Base-by-base conservation (phyloP, 2,329 filamentous ascomycete species). In the Elsinoe perseae region DNA sequence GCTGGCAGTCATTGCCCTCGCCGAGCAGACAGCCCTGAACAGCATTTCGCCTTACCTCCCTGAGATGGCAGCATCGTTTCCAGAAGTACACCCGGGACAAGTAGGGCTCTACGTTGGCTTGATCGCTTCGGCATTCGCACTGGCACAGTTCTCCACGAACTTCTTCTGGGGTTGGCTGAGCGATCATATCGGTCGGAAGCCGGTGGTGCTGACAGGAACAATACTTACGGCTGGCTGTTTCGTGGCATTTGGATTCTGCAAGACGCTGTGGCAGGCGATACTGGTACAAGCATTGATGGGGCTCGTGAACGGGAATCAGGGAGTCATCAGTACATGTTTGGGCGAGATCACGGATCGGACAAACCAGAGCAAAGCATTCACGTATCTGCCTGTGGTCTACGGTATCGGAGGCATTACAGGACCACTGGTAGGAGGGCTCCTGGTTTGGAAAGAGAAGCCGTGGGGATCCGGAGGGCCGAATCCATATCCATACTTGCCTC, bases 1-100 rank as follows among this genome's bases (percentile, higher is more conserved):
- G 10, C 76, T 98, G 30, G 92, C 92, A 1, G 75, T 96, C 61
- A 87, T 98, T 59, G 91, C 91, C 5, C 78, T 98, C 20, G 87
- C 88, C 55, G 93, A 98, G 69, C 93, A 98, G 76, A 97, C 92
- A 0, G 93, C 93, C 0, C 80, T 98, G 67, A 98, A 98, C 71
- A 95, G 90, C 20, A 96, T 98, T 65, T 87, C 86, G 9, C 93
- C 93, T 1, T 98, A 98, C 70, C 81, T 98, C 1, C 93, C 93
- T 0, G 82, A 90, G 64, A 97, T 98, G 92, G 85, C 91, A 1
- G 81, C 83, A 20, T 84, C 83, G 1, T 97, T 97, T 68, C 87
- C 89, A 1, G 88, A 88, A 60, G 85, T 96, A 18, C 80, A 86
- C 18, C 72, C 79, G 1, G 77, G 76, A 4, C 76, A 90, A 64